Evolutionary conservation across 345 rosid genomes (phyloP).

Genomic region (Raphanus raphanistrum): DNA sequence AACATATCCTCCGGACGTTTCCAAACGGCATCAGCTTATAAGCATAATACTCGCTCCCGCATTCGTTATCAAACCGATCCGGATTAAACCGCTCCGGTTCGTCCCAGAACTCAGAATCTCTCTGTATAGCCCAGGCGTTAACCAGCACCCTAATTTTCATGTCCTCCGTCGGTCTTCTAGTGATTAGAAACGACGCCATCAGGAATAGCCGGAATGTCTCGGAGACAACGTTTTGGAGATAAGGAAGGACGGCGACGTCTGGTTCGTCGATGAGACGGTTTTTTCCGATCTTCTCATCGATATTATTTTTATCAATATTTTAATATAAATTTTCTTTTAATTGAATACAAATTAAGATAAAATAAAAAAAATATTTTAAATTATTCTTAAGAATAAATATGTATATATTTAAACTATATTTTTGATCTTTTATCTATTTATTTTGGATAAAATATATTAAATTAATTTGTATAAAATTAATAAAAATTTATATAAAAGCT

Average conservation of each 20-base stretch:
- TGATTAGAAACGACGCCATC: constrained; percentile 43
- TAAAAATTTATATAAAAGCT: too few relatives aligned
- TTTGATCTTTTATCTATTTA: too few relatives aligned
- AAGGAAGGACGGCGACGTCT: constrained; percentile 49
- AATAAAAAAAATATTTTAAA: too few relatives aligned
- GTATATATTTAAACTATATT: too few relatives aligned
- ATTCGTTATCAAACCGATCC: constrained; percentile 38
- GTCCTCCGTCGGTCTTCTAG: constrained; percentile 44
- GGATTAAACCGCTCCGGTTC: constrained; percentile 49
- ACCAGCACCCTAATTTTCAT: constrained; percentile 43
- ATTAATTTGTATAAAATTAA: too few relatives aligned
- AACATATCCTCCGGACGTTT: constrained; percentile 52
- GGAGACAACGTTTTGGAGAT: constrained; percentile 49
- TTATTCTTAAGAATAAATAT: too few relatives aligned
- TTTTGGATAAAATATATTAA: too few relatives aligned
- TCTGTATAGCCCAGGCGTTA: constrained; percentile 55
- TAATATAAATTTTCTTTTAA: too few relatives aligned
- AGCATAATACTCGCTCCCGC: constrained; percentile 36
- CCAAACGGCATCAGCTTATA: constrained; percentile 46
- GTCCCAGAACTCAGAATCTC: constrained; percentile 47
- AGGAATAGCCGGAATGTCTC: constrained; percentile 60
- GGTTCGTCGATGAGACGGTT: constrained; percentile 44
- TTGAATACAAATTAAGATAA: too few relatives aligned
- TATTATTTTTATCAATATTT: too few relatives aligned
- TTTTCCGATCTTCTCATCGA: constrained; percentile 43